Evolutionary conservation across 2,329 filamentous ascomycete species (phyloP).

Genomic region (Tolypocladium nubicola): DNA sequence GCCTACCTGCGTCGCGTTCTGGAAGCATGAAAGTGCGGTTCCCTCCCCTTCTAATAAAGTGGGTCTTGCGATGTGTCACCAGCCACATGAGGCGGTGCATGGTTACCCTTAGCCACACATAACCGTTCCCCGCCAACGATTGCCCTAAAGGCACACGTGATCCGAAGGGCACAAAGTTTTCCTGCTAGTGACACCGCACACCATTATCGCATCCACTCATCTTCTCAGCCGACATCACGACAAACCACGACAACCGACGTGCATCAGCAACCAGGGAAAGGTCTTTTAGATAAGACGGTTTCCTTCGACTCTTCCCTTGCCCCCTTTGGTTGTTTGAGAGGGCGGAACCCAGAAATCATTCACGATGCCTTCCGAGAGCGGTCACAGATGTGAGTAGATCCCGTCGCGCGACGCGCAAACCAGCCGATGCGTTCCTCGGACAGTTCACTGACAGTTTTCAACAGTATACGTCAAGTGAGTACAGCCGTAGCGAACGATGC

Average conservation of each 20-base stretch:
- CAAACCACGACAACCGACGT: slow-evolving; percentile 25
- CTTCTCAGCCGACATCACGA: slow-evolving; percentile 24
- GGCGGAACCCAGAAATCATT: slow-evolving; percentile 34
- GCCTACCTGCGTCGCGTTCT: neutral
- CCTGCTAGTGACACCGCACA: slow-evolving; percentile 21
- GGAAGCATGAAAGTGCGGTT: neutral
- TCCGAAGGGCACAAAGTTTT: slow-evolving; percentile 23
- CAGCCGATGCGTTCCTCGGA: neutral
- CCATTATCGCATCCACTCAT: slow-evolving; percentile 24
- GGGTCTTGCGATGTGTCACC: neutral
- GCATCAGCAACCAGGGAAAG: slow-evolving; percentile 28
- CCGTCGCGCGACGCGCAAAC: neutral
- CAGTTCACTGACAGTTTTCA: slow-evolving; percentile 25
- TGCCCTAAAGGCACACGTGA: slow-evolving; percentile 26
- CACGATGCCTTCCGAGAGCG: slow-evolving; percentile 83
- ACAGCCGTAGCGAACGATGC: slow-evolving; percentile 2
- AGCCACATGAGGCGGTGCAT: slow-evolving; percentile 4
- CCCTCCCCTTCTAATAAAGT: neutral
- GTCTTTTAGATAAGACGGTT: slow-evolving; percentile 36
- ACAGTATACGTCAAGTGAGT: slow-evolving; percentile 87
- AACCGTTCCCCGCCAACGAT: neutral
- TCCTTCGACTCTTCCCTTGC: slow-evolving; percentile 26
- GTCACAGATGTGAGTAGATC: slow-evolving; percentile 70
- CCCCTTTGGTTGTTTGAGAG: slow-evolving; percentile 35
- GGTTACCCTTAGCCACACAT: neutral